phyloP scores from a whole-genome alignment of 805 yeast genomes.

The Ogataea kodamae region DNA sequence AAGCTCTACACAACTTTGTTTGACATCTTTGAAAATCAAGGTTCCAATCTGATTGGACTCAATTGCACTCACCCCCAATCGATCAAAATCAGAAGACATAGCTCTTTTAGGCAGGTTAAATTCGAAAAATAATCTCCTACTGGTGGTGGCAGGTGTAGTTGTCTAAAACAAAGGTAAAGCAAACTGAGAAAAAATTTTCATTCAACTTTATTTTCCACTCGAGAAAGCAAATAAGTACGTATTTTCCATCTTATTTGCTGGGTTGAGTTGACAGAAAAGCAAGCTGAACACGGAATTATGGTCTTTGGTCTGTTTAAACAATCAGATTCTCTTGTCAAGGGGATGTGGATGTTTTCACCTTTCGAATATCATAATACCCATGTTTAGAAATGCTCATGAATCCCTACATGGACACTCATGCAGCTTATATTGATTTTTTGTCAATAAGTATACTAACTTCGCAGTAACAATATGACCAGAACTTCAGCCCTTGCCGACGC shows the following conservation, averaged over 20 bases:
- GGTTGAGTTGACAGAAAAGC: constrained; percentile 22
- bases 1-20: constrained; percentile 41
- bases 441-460: constrained; percentile 30
- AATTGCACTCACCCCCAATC: too few species aligned
- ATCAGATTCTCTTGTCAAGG: constrained; percentile 4
- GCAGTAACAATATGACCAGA: constrained; percentile 74
- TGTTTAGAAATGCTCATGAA: constrained; percentile 39
- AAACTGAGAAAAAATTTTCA: constrained; percentile 9
- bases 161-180: too few species aligned
- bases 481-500: constrained; percentile 99
- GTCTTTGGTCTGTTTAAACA: constrained; percentile 18
- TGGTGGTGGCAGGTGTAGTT: too few species aligned
- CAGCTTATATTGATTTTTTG: constrained; percentile 35
- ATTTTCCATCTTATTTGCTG: constrained; percentile 5
- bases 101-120: too few species aligned
- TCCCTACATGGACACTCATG: constrained; percentile 52
- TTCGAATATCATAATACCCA: constrained; percentile 19
- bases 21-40: constrained; percentile 27
- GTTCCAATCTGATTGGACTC: constrained; percentile 10
- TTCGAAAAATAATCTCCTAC: too few species aligned
- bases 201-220: constrained; percentile 1
- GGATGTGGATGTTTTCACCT: constrained; percentile 9
- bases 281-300: constrained; percentile 35
- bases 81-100: too few species aligned
- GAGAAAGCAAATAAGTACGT: constrained; percentile 10